Evolutionary conservation across 257 asterid species (phyloP).

Genomic region (Buddleja alternifolia): DNA sequence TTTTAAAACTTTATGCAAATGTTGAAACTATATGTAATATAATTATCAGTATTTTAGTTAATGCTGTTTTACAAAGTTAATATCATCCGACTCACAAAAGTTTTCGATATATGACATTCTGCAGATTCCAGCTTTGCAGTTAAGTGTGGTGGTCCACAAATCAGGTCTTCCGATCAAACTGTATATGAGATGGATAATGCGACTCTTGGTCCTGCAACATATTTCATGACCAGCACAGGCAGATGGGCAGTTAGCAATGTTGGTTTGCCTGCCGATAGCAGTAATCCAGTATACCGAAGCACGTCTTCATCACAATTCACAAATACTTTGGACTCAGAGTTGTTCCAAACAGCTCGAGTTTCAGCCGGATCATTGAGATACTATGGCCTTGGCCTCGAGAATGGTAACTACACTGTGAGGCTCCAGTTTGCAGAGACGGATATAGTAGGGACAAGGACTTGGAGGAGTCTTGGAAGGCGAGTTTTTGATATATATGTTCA

Average conservation of each 20-base stretch:
- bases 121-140: not conserved
- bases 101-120: too few relatives aligned
- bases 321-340: conserved; percentile 23
- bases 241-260: conserved; percentile 33
- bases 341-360: conserved; percentile 39
- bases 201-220: conserved; percentile 77
- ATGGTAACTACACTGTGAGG: conserved; percentile 73
- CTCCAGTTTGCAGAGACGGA: conserved; percentile 71
- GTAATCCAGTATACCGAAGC: not conserved
- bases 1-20: not conserved
- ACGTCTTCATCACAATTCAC: conserved; percentile 18
- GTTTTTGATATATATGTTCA: conserved; percentile 78
- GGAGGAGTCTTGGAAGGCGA: conserved; percentile 76
- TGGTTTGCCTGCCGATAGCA: conserved; percentile 17
- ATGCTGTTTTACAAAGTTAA: too few relatives aligned
- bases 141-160: not conserved
- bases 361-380: conserved; percentile 86
- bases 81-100: too few relatives aligned
- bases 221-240: conserved; percentile 19
- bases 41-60: too few relatives aligned
- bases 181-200: conserved; percentile 42
- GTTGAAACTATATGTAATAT: too few relatives aligned
- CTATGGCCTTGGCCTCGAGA: conserved; percentile 82
- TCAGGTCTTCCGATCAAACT: not conserved
- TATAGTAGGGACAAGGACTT: conserved; percentile 42